A percentile compares a stretch with the other conserved stretches of the same genome.
These are phyloP conservation scores for Boletus subcaerulescens DNA, from an alignment of 768 basidiomycete species.

Conservation along the genomic window DNA sequence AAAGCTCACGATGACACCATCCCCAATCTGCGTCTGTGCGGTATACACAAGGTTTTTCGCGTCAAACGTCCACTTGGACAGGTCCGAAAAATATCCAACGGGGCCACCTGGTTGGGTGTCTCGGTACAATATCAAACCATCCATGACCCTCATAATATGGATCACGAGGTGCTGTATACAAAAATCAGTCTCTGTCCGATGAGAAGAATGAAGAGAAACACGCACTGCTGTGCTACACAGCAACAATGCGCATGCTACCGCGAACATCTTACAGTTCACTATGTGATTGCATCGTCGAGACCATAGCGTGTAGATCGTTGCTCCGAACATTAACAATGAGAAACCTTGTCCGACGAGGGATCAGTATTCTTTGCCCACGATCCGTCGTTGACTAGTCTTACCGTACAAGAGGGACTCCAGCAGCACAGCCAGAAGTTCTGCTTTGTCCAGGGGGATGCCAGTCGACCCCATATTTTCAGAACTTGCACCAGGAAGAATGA, in stretches of 20 bases:
- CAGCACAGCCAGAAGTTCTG: neutral
- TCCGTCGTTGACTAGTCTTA: neutral
- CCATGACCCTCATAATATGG: neutral
- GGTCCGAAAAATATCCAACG: neutral
- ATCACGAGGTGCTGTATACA: neutral
- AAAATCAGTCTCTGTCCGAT: neutral
- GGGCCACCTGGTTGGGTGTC: neutral
- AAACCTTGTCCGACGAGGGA: neutral
- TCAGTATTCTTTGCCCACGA: neutral
- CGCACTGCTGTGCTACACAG: neutral
- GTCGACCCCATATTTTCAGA: neutral
- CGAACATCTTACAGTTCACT: neutral
- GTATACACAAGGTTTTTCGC: constrained; percentile 20
- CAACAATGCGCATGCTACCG: neutral
- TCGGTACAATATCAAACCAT: neutral
- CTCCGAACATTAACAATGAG: constrained; percentile 1
- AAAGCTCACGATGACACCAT: constrained; percentile 21
- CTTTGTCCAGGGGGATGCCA: neutral
- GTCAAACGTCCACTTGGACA: constrained; percentile 20
- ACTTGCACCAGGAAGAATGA: too few relatives aligned
- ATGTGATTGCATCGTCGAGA: neutral
- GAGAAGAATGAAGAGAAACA: neutral
- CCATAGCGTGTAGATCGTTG: neutral
- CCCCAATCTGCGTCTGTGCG: constrained; percentile 21
- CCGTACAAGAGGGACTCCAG: neutral